These are phyloP conservation scores for Penicillium sp. DNA, from an alignment of 2,329 filamentous ascomycete genomes.

Conservation along the genomic window DNA sequence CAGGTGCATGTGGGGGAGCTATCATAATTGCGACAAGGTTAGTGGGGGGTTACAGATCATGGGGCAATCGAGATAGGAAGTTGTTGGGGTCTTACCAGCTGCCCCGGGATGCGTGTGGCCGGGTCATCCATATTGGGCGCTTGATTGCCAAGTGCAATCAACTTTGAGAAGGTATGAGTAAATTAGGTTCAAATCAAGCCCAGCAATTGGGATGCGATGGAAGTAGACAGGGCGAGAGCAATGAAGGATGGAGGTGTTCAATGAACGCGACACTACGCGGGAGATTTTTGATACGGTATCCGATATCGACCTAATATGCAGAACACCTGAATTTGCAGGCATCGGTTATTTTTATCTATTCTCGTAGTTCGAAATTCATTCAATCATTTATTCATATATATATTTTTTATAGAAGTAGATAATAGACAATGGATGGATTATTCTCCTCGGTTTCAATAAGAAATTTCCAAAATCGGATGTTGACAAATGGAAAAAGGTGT, in stretches of 20 bases:
- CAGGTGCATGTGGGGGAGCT: slow-evolving; percentile 88
- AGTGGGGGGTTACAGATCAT: slow-evolving; percentile 11
- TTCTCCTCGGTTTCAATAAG: not conserved
- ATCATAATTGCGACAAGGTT: slow-evolving; percentile 15
- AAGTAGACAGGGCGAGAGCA: not conserved
- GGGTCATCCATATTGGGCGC: slow-evolving; percentile 47
- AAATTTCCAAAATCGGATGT: too few species aligned
- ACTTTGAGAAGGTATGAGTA: not conserved
- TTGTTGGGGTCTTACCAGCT: slow-evolving; percentile 42
- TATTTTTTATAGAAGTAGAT: too few species aligned
- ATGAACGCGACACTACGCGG: slow-evolving; percentile 33
- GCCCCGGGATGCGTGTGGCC: slow-evolving; percentile 46
- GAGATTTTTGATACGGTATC: slow-evolving; percentile 35
- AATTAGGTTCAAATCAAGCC: not conserved
- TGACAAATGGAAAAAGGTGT: not conserved
- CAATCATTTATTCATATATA: not conserved
- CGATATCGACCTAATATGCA: slow-evolving; percentile 15
- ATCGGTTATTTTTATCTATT: not conserved
- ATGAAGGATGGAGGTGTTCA: slow-evolving; percentile 2
- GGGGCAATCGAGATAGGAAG: not conserved
- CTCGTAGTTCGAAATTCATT: not conserved
- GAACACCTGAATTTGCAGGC: slow-evolving; percentile 26
- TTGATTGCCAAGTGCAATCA: slow-evolving; percentile 15
- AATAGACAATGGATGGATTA: too few species aligned
- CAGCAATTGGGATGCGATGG: slow-evolving; percentile 17